Percentiles rank a stretch among this genome's conserved stretches.
These are phyloP conservation scores for Hirschfeldia incana DNA, from an alignment of 345 rosid species.

Conservation along the genomic window DNA sequence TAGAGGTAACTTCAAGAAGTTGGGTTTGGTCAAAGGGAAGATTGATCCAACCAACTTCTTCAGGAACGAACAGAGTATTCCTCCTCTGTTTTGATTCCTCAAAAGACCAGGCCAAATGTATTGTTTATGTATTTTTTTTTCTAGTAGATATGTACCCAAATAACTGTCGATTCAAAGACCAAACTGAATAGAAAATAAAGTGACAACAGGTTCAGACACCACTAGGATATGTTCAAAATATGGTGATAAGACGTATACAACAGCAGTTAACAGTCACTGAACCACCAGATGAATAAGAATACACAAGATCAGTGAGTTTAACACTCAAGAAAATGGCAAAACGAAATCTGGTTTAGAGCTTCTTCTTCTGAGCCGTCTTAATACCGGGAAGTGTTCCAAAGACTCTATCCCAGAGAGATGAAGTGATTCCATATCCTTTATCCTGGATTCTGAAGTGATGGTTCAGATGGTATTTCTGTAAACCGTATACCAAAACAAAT, in stretches of 20 bases:
- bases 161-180: not conserved
- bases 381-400: constrained; percentile 62
- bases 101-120: not conserved
- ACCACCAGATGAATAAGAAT: constrained; percentile 19
- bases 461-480: constrained; percentile 71
- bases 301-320: not conserved
- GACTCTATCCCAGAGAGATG: constrained; percentile 67
- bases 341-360: constrained; percentile 22
- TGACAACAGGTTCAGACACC: not conserved
- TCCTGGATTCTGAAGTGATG: constrained; percentile 65
- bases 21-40: constrained; percentile 34
- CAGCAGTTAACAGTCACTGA: constrained; percentile 17
- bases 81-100: constrained; percentile 30
- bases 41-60: constrained; percentile 42
- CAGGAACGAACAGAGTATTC: constrained; percentile 43
- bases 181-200: not conserved
- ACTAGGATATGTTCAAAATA: constrained; percentile 31
- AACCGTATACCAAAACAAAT: constrained; percentile 22
- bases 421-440: constrained; percentile 74
- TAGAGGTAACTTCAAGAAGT: constrained; percentile 34
- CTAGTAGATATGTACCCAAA: constrained; percentile 2
- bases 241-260: constrained; percentile 32
- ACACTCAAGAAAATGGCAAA: constrained; percentile 17
- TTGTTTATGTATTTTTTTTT: not conserved
- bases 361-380: constrained; percentile 32